Percentiles rank a stretch among this genome's conserved stretches.
phyloP scores from a whole-genome alignment of 1,284 basidiomycete species.

The Cerrena zonata region DNA sequence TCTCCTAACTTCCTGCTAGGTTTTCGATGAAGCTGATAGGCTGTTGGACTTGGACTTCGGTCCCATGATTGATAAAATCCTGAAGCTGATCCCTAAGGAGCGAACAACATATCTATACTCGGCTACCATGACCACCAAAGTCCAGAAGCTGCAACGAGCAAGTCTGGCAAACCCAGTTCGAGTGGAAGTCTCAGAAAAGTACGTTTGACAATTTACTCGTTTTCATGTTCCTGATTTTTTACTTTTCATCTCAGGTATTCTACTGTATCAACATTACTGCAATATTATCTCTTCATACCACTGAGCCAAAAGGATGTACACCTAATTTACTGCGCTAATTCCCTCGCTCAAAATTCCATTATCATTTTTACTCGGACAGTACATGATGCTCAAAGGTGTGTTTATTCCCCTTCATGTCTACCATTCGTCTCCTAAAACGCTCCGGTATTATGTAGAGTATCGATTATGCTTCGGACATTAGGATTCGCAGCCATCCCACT shows the following conservation, averaged over 20 bases:
- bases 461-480: constrained; percentile 84
- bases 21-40: constrained; percentile 96
- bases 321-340: constrained; percentile 86
- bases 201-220: constrained; percentile 23
- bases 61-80: constrained; percentile 92
- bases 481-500: constrained; percentile 95
- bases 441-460: constrained; percentile 55
- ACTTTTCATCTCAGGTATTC: constrained; percentile 72
- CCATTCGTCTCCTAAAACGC: not conserved
- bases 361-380: constrained; percentile 97
- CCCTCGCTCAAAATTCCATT: constrained; percentile 86
- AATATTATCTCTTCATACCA: constrained; percentile 95
- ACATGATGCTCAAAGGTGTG: constrained; percentile 81
- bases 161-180: constrained; percentile 91
- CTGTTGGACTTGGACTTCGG: constrained; percentile 97
- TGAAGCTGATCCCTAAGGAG: constrained; percentile 92
- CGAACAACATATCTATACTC: constrained; percentile 95
- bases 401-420: not conserved
- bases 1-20: constrained; percentile 39
- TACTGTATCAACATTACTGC: constrained; percentile 90
- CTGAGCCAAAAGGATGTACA: constrained; percentile 90
- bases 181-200: constrained; percentile 92
- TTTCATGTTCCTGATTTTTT: not conserved
- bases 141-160: constrained; percentile 95
- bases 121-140: constrained; percentile 99